These are phyloP conservation scores for Volvox africanus DNA, from an alignment of 139 green algal species.

Conservation along the genomic window DNA sequence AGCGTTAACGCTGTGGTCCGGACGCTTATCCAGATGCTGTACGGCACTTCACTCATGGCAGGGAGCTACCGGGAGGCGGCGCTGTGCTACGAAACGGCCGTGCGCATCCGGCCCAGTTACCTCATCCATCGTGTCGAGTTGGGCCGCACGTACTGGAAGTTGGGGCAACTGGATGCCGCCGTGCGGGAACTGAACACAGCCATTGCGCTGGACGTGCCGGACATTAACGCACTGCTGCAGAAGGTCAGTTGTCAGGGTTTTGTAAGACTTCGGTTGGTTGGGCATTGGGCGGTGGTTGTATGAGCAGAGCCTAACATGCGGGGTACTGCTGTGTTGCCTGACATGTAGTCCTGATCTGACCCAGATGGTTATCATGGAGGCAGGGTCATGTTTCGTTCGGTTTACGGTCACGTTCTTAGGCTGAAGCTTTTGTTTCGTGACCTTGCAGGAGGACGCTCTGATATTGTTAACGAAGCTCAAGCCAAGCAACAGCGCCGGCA, in stretches of 20 bases:
- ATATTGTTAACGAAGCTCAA: background rate
- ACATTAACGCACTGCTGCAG: conserved; percentile 72
- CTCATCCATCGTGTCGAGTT: conserved; percentile 83
- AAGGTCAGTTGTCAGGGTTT: conserved; percentile 16
- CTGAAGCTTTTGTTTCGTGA: too few species aligned
- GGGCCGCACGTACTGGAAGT: conserved; percentile 55
- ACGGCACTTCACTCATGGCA: conserved; percentile 66
- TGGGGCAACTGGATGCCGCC: conserved; percentile 61
- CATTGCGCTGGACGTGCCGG: conserved; percentile 53
- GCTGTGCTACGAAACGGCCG: conserved; percentile 66
- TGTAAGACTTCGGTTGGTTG: background rate
- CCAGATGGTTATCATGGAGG: background rate
- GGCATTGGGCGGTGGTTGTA: too few species aligned
- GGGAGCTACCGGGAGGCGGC: conserved; percentile 74
- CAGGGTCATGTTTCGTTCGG: too few species aligned
- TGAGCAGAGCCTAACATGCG: background rate
- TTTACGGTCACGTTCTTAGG: background rate
- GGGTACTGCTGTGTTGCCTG: background rate
- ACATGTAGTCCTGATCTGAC: background rate
- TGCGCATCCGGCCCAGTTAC: conserved; percentile 65
- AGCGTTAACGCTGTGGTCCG: conserved; percentile 73
- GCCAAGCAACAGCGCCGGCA: background rate
- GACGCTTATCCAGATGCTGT: conserved; percentile 73
- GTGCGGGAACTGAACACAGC: conserved; percentile 57
- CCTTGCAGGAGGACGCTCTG: background rate